phyloP scores from a whole-genome alignment of 192 early-diverging fungal species.

The Mortierella antarctica region DNA sequence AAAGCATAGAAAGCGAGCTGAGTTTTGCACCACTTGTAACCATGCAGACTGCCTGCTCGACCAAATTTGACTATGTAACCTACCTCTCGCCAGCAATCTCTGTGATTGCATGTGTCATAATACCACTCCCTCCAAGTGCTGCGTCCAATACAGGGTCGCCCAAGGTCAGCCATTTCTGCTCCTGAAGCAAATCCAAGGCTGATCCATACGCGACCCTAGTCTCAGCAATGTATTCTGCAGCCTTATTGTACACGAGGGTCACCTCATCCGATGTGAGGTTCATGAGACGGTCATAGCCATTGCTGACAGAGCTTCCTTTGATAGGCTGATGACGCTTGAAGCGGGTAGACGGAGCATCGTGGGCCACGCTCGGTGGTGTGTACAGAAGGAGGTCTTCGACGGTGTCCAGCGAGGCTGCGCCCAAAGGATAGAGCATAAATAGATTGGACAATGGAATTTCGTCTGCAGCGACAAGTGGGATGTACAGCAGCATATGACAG shows the following conservation, averaged over 20 bases:
- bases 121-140: conserved; percentile 65
- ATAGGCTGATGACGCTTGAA: conserved; percentile 43
- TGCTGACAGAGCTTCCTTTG: conserved; percentile 14
- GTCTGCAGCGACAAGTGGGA: background rate
- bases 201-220: conserved; percentile 41
- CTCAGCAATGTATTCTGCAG: conserved; percentile 29
- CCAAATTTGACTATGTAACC: background rate
- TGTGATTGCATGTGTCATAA: conserved; percentile 69
- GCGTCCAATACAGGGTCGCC: conserved; percentile 66
- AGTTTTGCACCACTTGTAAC: background rate
- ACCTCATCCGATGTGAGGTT: conserved; percentile 33
- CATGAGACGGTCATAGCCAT: conserved; percentile 32
- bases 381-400: conserved; percentile 45
- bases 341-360: conserved; percentile 10
- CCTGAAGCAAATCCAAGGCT: conserved; percentile 46
- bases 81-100: conserved; percentile 81
- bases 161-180: conserved; percentile 56
- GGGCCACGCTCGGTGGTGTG: conserved; percentile 17
- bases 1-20: background rate
- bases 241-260: conserved; percentile 22
- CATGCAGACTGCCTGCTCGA: background rate
- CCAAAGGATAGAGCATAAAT: background rate
- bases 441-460: background rate
- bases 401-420: conserved; percentile 42
- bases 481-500: background rate